Base-by-base conservation (phyloP, 2,329 filamentous ascomycete species). In the Scopulariopsis brevicaulis region DNA sequence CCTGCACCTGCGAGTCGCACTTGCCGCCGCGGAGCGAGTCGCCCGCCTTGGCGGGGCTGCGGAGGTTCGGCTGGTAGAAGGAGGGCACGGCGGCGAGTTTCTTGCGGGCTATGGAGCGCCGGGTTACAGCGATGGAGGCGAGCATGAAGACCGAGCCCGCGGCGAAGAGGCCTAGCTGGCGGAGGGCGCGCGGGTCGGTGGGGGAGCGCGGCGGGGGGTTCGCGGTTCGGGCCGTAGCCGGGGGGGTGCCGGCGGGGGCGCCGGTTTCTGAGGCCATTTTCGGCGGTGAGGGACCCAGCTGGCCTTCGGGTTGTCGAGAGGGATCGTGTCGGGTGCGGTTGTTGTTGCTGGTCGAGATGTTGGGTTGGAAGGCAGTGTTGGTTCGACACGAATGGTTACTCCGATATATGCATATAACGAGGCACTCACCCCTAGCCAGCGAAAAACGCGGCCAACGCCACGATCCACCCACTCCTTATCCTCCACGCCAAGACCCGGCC, bases 101-200 rank as follows among this genome's bases (percentile, higher is more conserved):
- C 63, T 87, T 86, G 52, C 84, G 81, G 50, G 75, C 68, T 40
- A 95, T 77, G 10, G 90, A 79, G 55, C 92, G 84, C 34, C 87
- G 80, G 1, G 89, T 88, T 34, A 96, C 75, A 58, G 86, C 68
- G 1, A 87, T 76, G 1, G 90, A 89, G 62, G 91, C 77, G 24
- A 82, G 74, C 62, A 95, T 81, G 72, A 96, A 95, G 58, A 82
- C 77, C 12, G 88, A 79, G 50, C 93, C 93, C 60, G 85, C 84
- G 64, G 86, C 76, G 70, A 94, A 86, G 60, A 96, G 72, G 25
- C 83, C 78, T 15, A 90, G 71, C 69, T 91, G 86, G 57, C 79
- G 79, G 55, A 80, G 68, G 48, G 77, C 80, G 65, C 82, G 80
- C 55, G 71, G 67, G 18, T 76, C 75, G 55, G 75, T 64, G 56